phyloP scores from a whole-genome alignment of 2,329 filamentous ascomycete genomes.

The Corinectria fuckeliana region DNA sequence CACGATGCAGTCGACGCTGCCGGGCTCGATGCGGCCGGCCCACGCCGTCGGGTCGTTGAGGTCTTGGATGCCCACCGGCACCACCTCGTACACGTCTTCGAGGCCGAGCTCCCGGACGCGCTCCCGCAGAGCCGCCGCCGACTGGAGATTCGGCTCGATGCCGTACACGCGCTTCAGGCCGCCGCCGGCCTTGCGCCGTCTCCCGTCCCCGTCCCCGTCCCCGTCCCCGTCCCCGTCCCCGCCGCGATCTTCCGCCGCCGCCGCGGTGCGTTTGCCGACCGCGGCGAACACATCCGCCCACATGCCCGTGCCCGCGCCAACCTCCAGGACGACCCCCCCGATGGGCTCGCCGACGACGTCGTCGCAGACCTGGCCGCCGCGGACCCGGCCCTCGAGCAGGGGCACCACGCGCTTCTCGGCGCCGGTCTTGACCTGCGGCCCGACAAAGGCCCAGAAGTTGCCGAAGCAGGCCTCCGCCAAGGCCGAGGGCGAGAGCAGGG shows the following conservation, averaged over 20 bases:
- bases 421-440: conserved; percentile 55
- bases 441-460: conserved; percentile 63
- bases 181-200: conserved; percentile 19
- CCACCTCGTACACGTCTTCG: conserved; percentile 63
- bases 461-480: conserved; percentile 64
- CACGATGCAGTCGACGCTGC: conserved; percentile 64
- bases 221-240: conserved; percentile 29
- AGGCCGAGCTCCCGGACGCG: conserved; percentile 60
- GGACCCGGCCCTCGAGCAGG: conserved; percentile 58
- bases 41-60: conserved; percentile 51
- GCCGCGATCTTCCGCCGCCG: no score
- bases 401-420: conserved; percentile 56
- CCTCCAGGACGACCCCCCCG: conserved; percentile 63
- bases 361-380: conserved; percentile 45
- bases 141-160: conserved; percentile 66
- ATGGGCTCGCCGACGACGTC: conserved; percentile 47
- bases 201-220: conserved; percentile 30
- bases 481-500: conserved; percentile 49
- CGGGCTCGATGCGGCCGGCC: conserved; percentile 55
- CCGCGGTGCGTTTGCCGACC: conserved; percentile 25
- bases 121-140: conserved; percentile 55
- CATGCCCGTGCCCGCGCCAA: conserved; percentile 67
- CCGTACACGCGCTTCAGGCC: conserved; percentile 62
- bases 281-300: conserved; percentile 62
- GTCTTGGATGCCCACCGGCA: conserved; percentile 68